Conservation (phyloP, 768 basidiomycete species). For the Solioccasus polychromus region DNA sequence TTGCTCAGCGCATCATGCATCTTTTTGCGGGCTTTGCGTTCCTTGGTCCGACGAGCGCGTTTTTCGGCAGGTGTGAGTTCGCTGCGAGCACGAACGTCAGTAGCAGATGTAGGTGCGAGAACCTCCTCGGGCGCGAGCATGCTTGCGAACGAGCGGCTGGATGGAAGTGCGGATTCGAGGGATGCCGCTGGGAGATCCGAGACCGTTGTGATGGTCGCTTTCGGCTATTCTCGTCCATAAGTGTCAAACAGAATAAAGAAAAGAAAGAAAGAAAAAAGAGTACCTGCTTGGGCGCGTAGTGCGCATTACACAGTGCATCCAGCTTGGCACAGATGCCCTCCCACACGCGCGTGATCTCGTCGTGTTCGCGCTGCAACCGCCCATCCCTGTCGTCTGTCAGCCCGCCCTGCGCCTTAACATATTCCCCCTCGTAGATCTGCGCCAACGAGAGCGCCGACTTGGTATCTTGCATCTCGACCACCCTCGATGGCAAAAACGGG, state of each 20-base stretch:
- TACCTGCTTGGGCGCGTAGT: conserved; percentile 93
- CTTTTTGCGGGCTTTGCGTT: conserved; percentile 68
- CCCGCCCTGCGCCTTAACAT: conserved; percentile 59
- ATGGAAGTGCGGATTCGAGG: conserved; percentile 89
- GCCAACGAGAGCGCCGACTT: conserved; percentile 88
- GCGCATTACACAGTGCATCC: conserved; percentile 91
- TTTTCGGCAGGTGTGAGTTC: conserved; percentile 89
- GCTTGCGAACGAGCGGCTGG: conserved; percentile 65
- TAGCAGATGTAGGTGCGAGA: conserved; percentile 51
- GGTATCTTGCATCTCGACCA: conserved; percentile 85
- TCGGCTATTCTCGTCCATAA: conserved; percentile 56
- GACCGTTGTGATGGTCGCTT: conserved; percentile 80
- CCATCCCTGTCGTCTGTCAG: conserved; percentile 79
- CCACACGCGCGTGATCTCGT: conserved; percentile 81
- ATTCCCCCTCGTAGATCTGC: conserved; percentile 95
- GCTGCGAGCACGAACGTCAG: conserved; percentile 59
- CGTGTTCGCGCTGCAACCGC: conserved; percentile 84
- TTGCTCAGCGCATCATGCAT: conserved; percentile 63
- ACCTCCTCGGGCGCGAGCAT: conserved; percentile 96
- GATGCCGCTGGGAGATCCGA: conserved; percentile 78
- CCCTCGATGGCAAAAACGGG: conserved; percentile 86
- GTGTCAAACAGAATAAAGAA: background rate
- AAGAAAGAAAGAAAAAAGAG: background rate
- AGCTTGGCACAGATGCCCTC: conserved; percentile 82
- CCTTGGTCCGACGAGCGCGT: conserved; percentile 61